Conservation (phyloP, 331 rosid genomes). For the Acacia concinna region DNA sequence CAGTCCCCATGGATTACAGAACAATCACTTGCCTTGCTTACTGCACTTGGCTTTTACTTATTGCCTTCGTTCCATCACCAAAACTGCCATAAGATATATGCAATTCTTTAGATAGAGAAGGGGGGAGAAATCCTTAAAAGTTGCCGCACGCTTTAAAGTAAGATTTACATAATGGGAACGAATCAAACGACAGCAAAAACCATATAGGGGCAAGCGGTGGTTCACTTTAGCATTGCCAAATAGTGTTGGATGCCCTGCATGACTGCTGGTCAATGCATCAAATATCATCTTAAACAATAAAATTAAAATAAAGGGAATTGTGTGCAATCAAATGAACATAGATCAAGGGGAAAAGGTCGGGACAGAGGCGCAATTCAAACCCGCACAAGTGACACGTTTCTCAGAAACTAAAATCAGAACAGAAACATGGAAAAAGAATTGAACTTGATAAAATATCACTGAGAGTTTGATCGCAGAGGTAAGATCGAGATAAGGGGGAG, state of each 20-base stretch:
- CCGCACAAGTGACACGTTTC: background rate
- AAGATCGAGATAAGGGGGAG: background rate
- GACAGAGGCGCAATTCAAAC: background rate
- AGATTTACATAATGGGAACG: background rate
- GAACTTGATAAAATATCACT: background rate
- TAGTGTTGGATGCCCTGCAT: background rate
- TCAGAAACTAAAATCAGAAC: background rate
- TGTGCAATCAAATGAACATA: background rate
- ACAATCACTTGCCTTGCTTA: constrained; percentile 31
- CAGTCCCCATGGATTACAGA: constrained; percentile 72
- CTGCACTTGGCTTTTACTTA: background rate
- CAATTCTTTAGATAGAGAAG: background rate
- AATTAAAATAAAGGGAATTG: background rate
- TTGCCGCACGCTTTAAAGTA: background rate
- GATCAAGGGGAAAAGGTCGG: background rate
- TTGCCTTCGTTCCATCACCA: constrained; percentile 38
- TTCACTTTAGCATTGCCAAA: background rate
- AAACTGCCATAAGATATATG: constrained; percentile 36
- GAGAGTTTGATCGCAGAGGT: background rate
- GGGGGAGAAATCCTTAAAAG: background rate
- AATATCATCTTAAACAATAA: background rate
- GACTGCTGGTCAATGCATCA: background rate
- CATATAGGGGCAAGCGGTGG: background rate
- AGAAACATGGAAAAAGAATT: background rate
- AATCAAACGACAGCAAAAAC: background rate